Base-by-base conservation (phyloP, 2,329 filamentous ascomycete species). In the Colletotrichum neosansevieriae region DNA sequence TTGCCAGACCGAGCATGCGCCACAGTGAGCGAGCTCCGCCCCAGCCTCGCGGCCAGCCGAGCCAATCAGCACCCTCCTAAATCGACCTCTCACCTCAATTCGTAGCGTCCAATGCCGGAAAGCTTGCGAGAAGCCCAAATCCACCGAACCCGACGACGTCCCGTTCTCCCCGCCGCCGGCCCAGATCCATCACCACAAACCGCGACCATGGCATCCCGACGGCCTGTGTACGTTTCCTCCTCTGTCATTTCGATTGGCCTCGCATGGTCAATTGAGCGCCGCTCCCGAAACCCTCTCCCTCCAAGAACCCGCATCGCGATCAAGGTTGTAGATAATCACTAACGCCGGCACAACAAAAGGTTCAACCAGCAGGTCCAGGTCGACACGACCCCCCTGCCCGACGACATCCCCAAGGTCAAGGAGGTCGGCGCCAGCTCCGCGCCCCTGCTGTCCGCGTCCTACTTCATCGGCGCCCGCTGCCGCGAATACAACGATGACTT, bases 401-500 rank as follows among this genome's bases (percentile, higher is more conserved):
- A 93, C 79, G 87, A 91, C 77, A 94, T 99, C 81, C 96, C 96
- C 76, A 91, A 93, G 79, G 96, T 99, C 80, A 88, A 93, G 81
- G 96, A 99, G 84, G 89, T 99, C 74, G 96, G 96, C 77, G 89
- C 94, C 77, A 97, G 91, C 77, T 98, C 95, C 66, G 96, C 94
- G 44, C 96, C 96, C 63, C 88, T 99, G 50, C 86, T 97, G 69
- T 97, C 93, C 72, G 96, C 96, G 36, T 90, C 94, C 59, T 99
- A 93, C 88, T 99, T 98, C 82, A 99, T 99, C 79, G 96, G 96
- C 72, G 94, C 94, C 73, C 91, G 95, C 78, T 99, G 96, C 90
- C 92, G 89, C 80, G 86, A 92, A 66, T 99, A 94, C 87, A 98
- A 98, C 83, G 96, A 99, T 86, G 96, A 99, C 84, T 99, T 92